Percentiles rank a stretch among this genome's conserved stretches.
Evolutionary conservation across 345 rosid genomes (phyloP).

Genomic region (Arabis hirsuta): DNA sequence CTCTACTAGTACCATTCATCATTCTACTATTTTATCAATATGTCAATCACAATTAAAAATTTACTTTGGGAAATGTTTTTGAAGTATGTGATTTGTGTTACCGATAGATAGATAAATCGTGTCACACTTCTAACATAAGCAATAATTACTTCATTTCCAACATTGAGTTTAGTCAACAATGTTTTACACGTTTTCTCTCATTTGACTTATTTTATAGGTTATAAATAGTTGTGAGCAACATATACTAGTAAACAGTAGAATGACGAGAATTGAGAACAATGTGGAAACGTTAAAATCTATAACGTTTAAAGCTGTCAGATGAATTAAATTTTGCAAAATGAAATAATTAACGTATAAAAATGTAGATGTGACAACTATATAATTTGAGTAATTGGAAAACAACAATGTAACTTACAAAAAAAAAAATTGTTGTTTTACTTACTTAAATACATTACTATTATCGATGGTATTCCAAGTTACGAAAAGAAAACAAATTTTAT

Average conservation of each 20-base stretch:
- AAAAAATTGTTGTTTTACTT: too few relatives aligned
- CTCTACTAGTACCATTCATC: not conserved
- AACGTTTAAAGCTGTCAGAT: not conserved
- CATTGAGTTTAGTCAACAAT: not conserved
- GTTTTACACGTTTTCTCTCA: conserved; percentile 11
- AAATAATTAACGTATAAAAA: not conserved
- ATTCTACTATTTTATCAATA: not conserved
- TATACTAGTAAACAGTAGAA: not conserved
- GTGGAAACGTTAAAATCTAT: not conserved
- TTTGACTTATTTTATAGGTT: conserved; percentile 17
- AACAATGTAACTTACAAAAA: not conserved
- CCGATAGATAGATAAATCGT: not conserved
- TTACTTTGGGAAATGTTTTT: too few relatives aligned
- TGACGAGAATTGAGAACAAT: not conserved
- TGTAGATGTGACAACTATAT: too few relatives aligned
- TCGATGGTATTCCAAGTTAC: too few relatives aligned
- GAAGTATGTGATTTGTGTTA: not conserved
- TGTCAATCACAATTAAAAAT: not conserved
- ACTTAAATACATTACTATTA: too few relatives aligned
- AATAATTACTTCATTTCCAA: not conserved
- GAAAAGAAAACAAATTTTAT: not conserved
- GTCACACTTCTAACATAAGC: conserved; percentile 4
- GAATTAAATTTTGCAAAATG: not conserved
- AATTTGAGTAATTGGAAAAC: not conserved
- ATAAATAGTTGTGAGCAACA: not conserved